Conservation (phyloP, 2,329 filamentous ascomycete genomes). For the Penicillium sp. region DNA sequence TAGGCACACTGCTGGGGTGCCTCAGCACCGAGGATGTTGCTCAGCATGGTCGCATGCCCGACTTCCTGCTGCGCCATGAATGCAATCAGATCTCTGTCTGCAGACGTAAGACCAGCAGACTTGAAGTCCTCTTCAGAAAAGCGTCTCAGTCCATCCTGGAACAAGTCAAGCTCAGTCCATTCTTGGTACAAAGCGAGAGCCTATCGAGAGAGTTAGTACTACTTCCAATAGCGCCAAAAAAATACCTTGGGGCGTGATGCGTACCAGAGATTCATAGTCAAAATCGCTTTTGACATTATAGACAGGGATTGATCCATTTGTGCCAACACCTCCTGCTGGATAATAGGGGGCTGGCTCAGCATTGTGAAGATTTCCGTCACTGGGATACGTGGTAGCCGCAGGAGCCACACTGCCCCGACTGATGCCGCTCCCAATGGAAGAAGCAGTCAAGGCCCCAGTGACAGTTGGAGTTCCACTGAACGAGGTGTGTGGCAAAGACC, state of each 20-base stretch:
- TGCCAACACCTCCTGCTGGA: slow-evolving; percentile 70
- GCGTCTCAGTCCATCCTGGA: slow-evolving; percentile 69
- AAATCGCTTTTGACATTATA: slow-evolving; percentile 79
- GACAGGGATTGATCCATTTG: slow-evolving; percentile 71
- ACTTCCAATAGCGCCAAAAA: not conserved
- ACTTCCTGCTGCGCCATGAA: slow-evolving; percentile 77
- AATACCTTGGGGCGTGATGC: slow-evolving; percentile 3
- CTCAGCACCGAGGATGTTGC: slow-evolving; percentile 69
- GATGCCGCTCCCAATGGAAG: slow-evolving; percentile 55
- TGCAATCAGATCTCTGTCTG: slow-evolving; percentile 68
- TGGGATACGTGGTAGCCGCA: slow-evolving; percentile 66
- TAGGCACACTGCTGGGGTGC: slow-evolving; percentile 75
- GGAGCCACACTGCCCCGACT: slow-evolving; percentile 56
- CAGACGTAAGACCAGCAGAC: slow-evolving; percentile 62
- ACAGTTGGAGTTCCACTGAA: slow-evolving; percentile 65
- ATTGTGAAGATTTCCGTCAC: slow-evolving; percentile 66
- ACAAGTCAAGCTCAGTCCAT: slow-evolving; percentile 80
- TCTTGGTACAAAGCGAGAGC: slow-evolving; percentile 74
- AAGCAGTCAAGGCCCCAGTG: slow-evolving; percentile 62
- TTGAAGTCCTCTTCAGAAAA: slow-evolving; percentile 70
- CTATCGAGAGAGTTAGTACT: slow-evolving; percentile 20
- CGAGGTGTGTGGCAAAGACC: slow-evolving; percentile 63
- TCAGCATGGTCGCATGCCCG: slow-evolving; percentile 72
- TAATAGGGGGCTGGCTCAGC: slow-evolving; percentile 68
- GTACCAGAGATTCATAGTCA: slow-evolving; percentile 70